phyloP scores from a whole-genome alignment of 257 asterid genomes.

The Solanum raphanifolium region DNA sequence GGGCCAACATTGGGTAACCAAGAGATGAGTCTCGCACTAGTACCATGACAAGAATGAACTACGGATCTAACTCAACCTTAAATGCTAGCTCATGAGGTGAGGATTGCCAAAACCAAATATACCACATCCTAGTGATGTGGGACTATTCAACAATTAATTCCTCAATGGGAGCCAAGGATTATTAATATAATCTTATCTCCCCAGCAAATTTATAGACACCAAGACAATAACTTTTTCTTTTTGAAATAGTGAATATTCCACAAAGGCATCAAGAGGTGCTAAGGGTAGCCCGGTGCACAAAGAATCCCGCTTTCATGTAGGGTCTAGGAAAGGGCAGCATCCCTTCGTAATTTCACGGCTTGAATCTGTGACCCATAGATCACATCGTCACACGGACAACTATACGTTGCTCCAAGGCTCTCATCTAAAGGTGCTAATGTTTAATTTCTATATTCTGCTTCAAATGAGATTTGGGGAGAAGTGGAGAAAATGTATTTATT shows the following conservation, averaged over 20 bases:
- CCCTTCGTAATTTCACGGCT: background rate
- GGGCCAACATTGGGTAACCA: background rate
- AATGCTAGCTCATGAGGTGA: background rate
- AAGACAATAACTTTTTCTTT: background rate
- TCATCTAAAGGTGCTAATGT: background rate
- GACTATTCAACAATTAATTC: background rate
- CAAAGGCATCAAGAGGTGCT: background rate
- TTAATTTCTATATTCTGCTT: background rate
- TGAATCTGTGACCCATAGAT: background rate
- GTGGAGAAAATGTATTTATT: background rate
- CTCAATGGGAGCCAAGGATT: background rate
- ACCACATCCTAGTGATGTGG: background rate
- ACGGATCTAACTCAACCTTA: background rate
- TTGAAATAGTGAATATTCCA: background rate
- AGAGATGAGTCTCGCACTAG: background rate
- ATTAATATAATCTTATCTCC: background rate
- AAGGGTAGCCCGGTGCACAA: background rate
- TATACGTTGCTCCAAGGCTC: background rate
- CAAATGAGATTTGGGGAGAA: background rate
- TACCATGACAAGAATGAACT: background rate
- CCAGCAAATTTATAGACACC: background rate
- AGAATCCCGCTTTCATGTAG: background rate
- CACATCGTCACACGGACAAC: background rate
- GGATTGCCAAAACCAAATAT: background rate
- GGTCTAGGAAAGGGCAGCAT: background rate